These are phyloP conservation scores for Fusarium sp. DNA, from an alignment of 2,329 filamentous ascomycete genomes.

Conservation along the genomic window DNA sequence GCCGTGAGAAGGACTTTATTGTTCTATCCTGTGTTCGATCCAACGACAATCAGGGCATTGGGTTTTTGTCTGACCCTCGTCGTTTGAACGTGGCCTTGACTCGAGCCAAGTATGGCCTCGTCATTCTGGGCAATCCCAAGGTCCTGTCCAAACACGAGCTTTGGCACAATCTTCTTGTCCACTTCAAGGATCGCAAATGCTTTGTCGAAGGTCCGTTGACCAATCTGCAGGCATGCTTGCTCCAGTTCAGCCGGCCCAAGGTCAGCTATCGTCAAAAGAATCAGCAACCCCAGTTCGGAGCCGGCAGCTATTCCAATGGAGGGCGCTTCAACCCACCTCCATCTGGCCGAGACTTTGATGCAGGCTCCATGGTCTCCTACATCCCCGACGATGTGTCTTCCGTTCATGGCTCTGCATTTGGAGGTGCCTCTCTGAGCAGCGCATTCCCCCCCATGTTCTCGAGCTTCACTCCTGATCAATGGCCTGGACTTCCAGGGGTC, in stretches of 20 bases:
- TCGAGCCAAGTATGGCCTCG: constrained; percentile 94
- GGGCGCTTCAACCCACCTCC: constrained; percentile 55
- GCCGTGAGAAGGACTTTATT: constrained; percentile 98
- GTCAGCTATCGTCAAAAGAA: constrained; percentile 92
- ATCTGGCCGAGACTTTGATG: constrained; percentile 69
- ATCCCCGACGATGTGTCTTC: constrained; percentile 98
- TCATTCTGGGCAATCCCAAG: constrained; percentile 97
- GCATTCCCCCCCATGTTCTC: constrained; percentile 97
- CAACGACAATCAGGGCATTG: constrained; percentile 98
- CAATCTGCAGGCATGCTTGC: constrained; percentile 93
- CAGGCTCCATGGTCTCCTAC: constrained; percentile 90
- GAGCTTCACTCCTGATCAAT: constrained; percentile 85
- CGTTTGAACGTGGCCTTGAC: constrained; percentile 97
- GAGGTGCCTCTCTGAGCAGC: constrained; percentile 75
- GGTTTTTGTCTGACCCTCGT: constrained; percentile 96
- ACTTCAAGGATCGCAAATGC: constrained; percentile 97
- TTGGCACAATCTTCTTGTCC: constrained; percentile 93
- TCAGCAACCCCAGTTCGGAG: constrained; percentile 71
- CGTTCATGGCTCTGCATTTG: constrained; percentile 90
- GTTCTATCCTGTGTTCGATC: constrained; percentile 97
- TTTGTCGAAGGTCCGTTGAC: constrained; percentile 94
- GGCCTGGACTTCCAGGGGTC: constrained; percentile 83
- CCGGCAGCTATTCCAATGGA: constrained; percentile 50
- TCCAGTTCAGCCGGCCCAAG: constrained; percentile 95
- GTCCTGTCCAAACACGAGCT: constrained; percentile 97